Evolutionary conservation across 495 filamentous ascomycete species (phyloP).

Genomic region (Articulospora tetracladia): DNA sequence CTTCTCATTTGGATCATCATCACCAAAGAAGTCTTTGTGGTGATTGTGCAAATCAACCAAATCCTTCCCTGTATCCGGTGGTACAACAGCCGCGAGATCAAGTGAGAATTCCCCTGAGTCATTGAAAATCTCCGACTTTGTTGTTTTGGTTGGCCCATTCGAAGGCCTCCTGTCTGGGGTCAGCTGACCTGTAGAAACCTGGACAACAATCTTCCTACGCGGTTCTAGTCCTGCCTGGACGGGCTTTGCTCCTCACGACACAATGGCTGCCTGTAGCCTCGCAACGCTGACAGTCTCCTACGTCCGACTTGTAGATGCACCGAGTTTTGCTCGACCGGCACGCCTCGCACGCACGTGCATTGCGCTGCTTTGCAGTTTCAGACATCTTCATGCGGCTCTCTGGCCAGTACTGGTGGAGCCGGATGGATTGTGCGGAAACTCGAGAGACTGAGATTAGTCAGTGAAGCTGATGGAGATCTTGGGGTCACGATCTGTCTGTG

Average conservation of each 20-base stretch:
- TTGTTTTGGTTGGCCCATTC: not conserved
- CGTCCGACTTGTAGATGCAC: conserved; percentile 17
- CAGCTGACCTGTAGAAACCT: not conserved
- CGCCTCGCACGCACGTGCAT: conserved; percentile 23
- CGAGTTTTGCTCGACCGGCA: conserved; percentile 24
- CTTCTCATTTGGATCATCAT: not conserved
- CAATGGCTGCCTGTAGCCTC: conserved; percentile 16
- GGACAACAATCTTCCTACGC: not conserved
- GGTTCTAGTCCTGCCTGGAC: conserved; percentile 15
- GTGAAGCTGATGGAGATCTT: not conserved
- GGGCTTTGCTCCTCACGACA: conserved; percentile 21
- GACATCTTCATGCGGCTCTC: not conserved
- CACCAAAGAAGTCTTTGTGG: conserved; percentile 18
- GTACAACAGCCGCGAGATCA: conserved; percentile 15
- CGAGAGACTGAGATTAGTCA: no score
- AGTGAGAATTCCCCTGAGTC: conserved; percentile 13
- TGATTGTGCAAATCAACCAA: conserved; percentile 12
- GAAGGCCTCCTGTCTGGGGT: not conserved
- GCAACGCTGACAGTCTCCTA: conserved; percentile 19
- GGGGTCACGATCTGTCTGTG: no score
- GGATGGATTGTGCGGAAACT: no score
- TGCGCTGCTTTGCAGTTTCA: conserved; percentile 11
- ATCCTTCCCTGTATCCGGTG: conserved; percentile 9
- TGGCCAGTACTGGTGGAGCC: not conserved
- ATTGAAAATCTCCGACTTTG: not conserved